A percentile compares a stretch with the other conserved stretches of the same genome.
phyloP scores from a whole-genome alignment of 495 filamentous ascomycete genomes.

The Penicillium mononematosum region DNA sequence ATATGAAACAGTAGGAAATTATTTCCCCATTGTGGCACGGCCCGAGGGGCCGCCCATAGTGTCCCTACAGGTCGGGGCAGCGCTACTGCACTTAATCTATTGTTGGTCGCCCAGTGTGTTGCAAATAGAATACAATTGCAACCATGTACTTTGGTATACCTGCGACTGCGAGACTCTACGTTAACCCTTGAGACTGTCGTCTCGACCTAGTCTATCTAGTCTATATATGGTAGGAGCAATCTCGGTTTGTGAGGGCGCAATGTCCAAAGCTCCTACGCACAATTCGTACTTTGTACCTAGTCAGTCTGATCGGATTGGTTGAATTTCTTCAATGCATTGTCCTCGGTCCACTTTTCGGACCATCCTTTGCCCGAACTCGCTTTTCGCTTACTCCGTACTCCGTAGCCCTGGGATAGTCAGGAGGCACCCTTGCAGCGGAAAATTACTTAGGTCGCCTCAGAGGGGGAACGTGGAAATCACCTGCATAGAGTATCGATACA shows the following conservation, averaged over 20 bases:
- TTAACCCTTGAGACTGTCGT: not conserved
- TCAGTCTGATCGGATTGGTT: constrained; percentile 11
- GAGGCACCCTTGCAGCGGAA: constrained; percentile 19
- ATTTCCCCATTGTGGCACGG: constrained; percentile 24
- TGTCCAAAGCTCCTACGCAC: constrained; percentile 15
- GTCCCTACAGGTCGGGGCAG: constrained; percentile 15
- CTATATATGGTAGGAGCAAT: not conserved
- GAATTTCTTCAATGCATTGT: constrained; percentile 1
- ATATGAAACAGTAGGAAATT: constrained; percentile 23
- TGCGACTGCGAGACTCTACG: not conserved
- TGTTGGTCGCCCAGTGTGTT: not conserved
- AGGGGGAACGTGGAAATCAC: constrained; percentile 21
- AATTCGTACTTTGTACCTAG: constrained; percentile 1
- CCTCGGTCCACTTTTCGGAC: constrained; percentile 8
- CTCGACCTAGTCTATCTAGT: not conserved
- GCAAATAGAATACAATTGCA: not conserved
- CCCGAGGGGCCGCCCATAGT: constrained; percentile 17
- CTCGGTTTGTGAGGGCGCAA: constrained; percentile 15
- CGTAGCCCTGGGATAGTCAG: constrained; percentile 3
- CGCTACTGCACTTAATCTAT: constrained; percentile 16
- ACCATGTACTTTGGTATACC: not conserved
- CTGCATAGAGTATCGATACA: constrained; percentile 6
- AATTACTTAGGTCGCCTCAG: constrained; percentile 1
- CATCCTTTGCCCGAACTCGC: constrained; percentile 19
- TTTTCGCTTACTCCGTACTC: not conserved